Percentiles rank a stretch among this genome's conserved stretches.
Evolutionary conservation across 176 grass and related monocot species (phyloP).

Genomic region (Oryza officinalis): DNA sequence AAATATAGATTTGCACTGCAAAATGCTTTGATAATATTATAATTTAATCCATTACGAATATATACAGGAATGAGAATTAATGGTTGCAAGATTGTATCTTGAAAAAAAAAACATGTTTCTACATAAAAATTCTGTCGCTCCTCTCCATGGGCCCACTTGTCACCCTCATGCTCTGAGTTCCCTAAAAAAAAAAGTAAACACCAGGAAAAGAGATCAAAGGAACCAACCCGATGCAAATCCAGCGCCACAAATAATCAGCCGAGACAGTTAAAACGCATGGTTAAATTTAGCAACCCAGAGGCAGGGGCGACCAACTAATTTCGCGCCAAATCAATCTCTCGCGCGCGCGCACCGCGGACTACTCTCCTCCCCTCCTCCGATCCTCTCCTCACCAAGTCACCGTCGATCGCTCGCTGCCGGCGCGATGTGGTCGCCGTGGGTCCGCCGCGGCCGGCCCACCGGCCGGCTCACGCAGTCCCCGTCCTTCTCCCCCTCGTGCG

Average conservation of each 20-base stretch:
- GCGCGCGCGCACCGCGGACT: conserved; percentile 31
- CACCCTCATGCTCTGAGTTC: no score
- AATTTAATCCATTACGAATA: no score
- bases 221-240: neutral
- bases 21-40: no score
- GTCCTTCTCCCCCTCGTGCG: conserved; percentile 34
- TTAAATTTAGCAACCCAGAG: conserved; percentile 47
- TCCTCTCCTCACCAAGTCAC: neutral
- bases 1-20: no score
- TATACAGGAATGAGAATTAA: no score
- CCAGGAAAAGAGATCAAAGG: no score
- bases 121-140: no score
- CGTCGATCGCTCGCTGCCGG: neutral
- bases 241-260: conserved; percentile 16
- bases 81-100: no score
- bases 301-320: conserved; percentile 18
- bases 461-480: conserved; percentile 41
- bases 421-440: conserved; percentile 59
- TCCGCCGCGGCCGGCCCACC: conserved; percentile 30
- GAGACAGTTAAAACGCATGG: conserved; percentile 23
- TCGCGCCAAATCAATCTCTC: conserved; percentile 28
- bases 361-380: conserved; percentile 13
- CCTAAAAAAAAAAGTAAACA: no score
- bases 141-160: no score
- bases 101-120: no score